Conservation (phyloP, 495 filamentous ascomycete genomes). For the Talaromyces nanjingensis region DNA sequence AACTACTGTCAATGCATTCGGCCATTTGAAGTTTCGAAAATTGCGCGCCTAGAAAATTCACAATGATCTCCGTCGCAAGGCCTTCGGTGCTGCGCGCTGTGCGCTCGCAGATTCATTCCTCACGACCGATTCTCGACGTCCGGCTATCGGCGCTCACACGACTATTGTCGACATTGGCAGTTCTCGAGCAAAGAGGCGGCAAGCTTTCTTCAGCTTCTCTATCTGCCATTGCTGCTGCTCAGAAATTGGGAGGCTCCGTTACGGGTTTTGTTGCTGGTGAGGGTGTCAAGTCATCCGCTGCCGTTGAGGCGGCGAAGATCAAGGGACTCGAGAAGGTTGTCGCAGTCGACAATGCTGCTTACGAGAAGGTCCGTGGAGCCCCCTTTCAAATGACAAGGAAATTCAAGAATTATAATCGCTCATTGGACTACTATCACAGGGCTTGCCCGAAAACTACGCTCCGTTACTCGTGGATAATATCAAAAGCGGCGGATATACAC, state of each 20-base stretch:
- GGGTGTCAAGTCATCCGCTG: constrained; percentile 64
- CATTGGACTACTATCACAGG: constrained; percentile 38
- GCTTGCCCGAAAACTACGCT: constrained; percentile 91
- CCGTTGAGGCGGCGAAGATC: constrained; percentile 81
- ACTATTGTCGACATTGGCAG: constrained; percentile 78
- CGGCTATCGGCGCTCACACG: constrained; percentile 50
- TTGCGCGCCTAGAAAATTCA: constrained; percentile 9
- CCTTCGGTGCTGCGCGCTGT: constrained; percentile 41
- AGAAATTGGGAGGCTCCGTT: constrained; percentile 76
- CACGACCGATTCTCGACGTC: constrained; percentile 25
- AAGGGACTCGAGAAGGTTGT: constrained; percentile 87
- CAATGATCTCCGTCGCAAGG: constrained; percentile 39
- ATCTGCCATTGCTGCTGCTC: constrained; percentile 78
- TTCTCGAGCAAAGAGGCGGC: constrained; percentile 91
- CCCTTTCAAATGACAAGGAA: not conserved
- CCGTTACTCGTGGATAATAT: constrained; percentile 90
- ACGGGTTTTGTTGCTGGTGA: constrained; percentile 86
- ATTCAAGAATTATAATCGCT: not conserved
- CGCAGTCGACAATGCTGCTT: constrained; percentile 77
- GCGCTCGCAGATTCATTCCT: constrained; percentile 33
- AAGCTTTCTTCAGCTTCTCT: constrained; percentile 77
- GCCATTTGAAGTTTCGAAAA: not conserved
- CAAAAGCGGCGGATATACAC: constrained; percentile 86
- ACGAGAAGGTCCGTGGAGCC: constrained; percentile 65
- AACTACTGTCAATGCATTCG: not conserved